Conservation (phyloP, 139 green algal species). For the Microglena sp. region DNA sequence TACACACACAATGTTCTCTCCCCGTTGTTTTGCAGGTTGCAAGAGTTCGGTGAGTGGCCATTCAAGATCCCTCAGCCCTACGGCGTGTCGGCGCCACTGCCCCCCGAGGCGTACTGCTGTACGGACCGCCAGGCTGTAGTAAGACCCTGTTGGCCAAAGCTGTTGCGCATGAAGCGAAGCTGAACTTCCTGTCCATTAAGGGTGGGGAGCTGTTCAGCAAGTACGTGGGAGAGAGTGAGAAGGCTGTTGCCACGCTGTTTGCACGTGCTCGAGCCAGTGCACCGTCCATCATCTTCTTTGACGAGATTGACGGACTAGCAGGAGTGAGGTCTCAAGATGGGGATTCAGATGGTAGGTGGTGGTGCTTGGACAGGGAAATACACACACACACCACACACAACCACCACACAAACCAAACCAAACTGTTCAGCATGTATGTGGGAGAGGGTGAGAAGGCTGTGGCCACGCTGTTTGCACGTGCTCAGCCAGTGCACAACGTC, state of each 20-base stretch:
- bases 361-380: too few relatives aligned
- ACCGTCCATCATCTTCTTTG: slow-evolving; percentile 77
- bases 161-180: slow-evolving; percentile 47
- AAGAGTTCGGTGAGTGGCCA: too few relatives aligned
- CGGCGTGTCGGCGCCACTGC: slow-evolving; percentile 30
- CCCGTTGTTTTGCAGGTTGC: too few relatives aligned
- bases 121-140: slow-evolving; percentile 54
- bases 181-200: slow-evolving; percentile 64
- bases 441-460: slow-evolving; percentile 74
- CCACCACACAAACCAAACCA: too few relatives aligned
- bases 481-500: slow-evolving; percentile 54
- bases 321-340: background rate
- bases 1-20: too few relatives aligned
- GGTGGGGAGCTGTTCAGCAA: slow-evolving; percentile 56
- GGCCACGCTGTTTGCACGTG: slow-evolving; percentile 52
- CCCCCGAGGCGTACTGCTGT: slow-evolving; percentile 66
- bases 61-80: too few relatives aligned
- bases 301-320: slow-evolving; percentile 75
- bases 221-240: slow-evolving; percentile 81
- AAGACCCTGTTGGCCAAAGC: slow-evolving; percentile 80
- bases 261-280: slow-evolving; percentile 49
- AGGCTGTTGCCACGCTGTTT: slow-evolving; percentile 58
- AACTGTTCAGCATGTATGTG: slow-evolving; percentile 72
- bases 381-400: too few relatives aligned
- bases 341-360: too few relatives aligned